phyloP scores from a whole-genome alignment of 257 asterid species.

The Penstemon barbatus region DNA sequence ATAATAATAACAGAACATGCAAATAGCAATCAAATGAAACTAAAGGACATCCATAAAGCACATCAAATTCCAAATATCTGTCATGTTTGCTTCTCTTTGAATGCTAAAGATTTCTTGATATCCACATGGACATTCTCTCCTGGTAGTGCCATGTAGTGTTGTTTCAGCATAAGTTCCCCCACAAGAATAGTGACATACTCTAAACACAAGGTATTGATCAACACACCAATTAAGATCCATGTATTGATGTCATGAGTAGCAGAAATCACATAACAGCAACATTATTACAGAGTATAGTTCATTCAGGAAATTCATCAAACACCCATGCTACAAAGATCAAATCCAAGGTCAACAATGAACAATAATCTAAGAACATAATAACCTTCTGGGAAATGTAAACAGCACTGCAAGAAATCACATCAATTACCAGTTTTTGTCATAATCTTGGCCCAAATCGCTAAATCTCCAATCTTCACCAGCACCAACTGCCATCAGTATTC shows the following conservation, averaged over 20 bases:
- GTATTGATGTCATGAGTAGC: conserved; percentile 78
- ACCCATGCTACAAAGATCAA: background rate
- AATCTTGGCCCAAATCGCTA: conserved; percentile 62
- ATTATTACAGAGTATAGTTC: conserved; percentile 40
- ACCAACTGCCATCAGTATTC: conserved; percentile 90
- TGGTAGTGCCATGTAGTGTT: conserved; percentile 68
- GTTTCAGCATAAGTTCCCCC: conserved; percentile 75
- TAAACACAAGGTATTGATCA: conserved; percentile 67
- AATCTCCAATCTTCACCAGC: conserved; percentile 94
- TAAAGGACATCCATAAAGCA: conserved; percentile 23
- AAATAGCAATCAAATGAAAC: conserved; percentile 20
- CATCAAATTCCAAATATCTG: background rate
- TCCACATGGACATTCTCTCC: conserved; percentile 72
- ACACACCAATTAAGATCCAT: conserved; percentile 68
- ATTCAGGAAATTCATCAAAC: conserved; percentile 41
- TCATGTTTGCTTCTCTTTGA: conserved; percentile 49
- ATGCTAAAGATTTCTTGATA: conserved; percentile 47
- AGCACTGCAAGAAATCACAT: conserved; percentile 61
- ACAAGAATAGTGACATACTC: conserved; percentile 86
- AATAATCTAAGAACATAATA: too few relatives aligned
- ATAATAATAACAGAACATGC: conserved; percentile 19
- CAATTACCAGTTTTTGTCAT: conserved; percentile 87
- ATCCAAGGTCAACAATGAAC: background rate
- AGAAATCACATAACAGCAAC: conserved; percentile 60
- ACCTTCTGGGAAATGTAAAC: conserved; percentile 87